Evolutionary conservation across 1,139 yeast genomes (phyloP).

Genomic region (Taphrina flavorubra): DNA sequence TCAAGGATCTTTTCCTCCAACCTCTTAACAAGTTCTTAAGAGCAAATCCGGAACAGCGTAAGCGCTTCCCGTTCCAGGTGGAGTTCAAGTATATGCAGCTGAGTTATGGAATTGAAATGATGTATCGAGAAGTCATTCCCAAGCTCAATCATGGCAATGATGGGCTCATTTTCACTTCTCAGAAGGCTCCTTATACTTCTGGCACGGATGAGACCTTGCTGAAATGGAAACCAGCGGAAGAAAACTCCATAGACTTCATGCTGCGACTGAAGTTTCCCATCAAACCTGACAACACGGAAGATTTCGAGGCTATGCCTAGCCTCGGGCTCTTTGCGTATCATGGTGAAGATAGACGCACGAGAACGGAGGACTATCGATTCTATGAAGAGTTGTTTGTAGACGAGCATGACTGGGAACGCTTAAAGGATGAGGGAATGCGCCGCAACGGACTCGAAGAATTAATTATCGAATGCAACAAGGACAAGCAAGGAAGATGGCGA

Average conservation of each 20-base stretch:
- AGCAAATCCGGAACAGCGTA: constrained; percentile 72
- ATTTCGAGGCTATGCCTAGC: constrained; percentile 76
- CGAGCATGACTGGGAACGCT: constrained; percentile 80
- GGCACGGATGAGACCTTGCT: constrained; percentile 79
- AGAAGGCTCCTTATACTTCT: constrained; percentile 80
- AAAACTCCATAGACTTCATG: constrained; percentile 88
- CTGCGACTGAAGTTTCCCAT: constrained; percentile 69
- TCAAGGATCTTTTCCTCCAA: constrained; percentile 77
- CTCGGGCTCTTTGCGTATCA: constrained; percentile 76
- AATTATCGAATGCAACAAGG: constrained; percentile 78
- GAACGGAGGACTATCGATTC: constrained; percentile 59
- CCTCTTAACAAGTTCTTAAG: constrained; percentile 78
- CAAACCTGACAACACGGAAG: constrained; percentile 58
- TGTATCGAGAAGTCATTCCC: constrained; percentile 70
- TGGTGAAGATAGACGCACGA: constrained; percentile 58
- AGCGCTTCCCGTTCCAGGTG: constrained; percentile 72
- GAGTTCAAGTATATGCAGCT: constrained; percentile 54
- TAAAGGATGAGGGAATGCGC: constrained; percentile 66
- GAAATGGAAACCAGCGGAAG: constrained; percentile 98
- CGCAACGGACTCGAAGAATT: constrained; percentile 78
- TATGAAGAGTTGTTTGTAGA: constrained; percentile 68
- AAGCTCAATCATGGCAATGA: constrained; percentile 86
- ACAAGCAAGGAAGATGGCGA: constrained; percentile 73
- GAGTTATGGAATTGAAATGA: constrained; percentile 76
- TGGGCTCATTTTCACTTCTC: constrained; percentile 91